A percentile compares a stretch with the other conserved stretches of the same genome.
Conservation (phyloP, 2,329 filamentous ascomycete species). For the Metarhizium album region DNA sequence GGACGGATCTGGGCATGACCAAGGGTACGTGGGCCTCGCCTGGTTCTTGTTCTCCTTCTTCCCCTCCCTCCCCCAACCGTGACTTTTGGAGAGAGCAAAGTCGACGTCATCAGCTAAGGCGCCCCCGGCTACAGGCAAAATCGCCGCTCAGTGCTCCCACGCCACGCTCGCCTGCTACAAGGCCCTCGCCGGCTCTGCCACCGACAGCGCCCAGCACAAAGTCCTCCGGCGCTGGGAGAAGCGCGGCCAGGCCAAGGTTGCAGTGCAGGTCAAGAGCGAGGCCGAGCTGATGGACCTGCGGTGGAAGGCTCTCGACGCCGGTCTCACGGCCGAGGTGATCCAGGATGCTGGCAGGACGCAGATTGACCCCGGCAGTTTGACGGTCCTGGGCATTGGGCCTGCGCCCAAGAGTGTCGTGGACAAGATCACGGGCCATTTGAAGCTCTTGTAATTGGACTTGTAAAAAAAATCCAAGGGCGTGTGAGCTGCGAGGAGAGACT, state of each 20-base stretch:
- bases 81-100: no score
- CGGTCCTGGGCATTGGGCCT: slow-evolving; percentile 74
- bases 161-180: slow-evolving; percentile 99
- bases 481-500: no score
- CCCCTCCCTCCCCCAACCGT: no score
- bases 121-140: slow-evolving; percentile 58
- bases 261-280: slow-evolving; percentile 77
- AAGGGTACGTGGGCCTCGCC: slow-evolving; percentile 56
- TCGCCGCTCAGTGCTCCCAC: slow-evolving; percentile 88
- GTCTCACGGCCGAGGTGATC: slow-evolving; percentile 81
- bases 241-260: slow-evolving; percentile 84
- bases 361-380: slow-evolving; percentile 86
- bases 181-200: slow-evolving; percentile 50
- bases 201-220: slow-evolving; percentile 42
- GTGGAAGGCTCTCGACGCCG: slow-evolving; percentile 70
- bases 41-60: background rate
- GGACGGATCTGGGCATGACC: slow-evolving; percentile 93
- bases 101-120: background rate
- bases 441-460: slow-evolving; percentile 51
- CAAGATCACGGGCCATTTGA: slow-evolving; percentile 72
- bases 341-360: slow-evolving; percentile 94
- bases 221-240: slow-evolving; percentile 79
- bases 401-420: slow-evolving; percentile 83
- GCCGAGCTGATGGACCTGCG: slow-evolving; percentile 67
- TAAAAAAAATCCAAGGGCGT: background rate